Conservation (phyloP, 1,139 yeast species). For the Kodamaea arcana region DNA sequence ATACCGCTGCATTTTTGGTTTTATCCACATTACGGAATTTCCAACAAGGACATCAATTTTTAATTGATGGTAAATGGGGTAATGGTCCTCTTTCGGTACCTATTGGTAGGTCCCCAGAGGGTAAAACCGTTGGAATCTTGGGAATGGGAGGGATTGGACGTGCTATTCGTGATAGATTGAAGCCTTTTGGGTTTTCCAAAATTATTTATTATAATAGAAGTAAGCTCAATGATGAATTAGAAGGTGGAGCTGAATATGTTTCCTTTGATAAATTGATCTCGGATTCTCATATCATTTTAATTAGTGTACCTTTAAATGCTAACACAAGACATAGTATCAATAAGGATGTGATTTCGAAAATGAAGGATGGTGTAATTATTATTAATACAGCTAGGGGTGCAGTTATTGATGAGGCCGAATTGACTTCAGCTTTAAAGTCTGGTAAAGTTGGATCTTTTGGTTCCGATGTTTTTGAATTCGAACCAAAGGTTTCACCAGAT, state of each 20-base stretch:
- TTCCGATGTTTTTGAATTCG: conserved; percentile 79
- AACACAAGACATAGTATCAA: conserved; percentile 59
- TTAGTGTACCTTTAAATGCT: conserved; percentile 60
- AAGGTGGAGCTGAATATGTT: conserved; percentile 53
- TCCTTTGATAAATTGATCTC: conserved; percentile 53
- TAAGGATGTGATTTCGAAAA: conserved; percentile 46
- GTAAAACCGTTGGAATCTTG: conserved; percentile 59
- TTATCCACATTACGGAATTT: conserved; percentile 69
- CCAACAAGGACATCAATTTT: conserved; percentile 41
- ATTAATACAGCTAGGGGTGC: conserved; percentile 76
- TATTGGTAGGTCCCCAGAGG: conserved; percentile 46
- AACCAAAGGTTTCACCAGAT: conserved; percentile 67
- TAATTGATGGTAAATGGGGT: conserved; percentile 60
- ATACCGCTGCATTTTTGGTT: conserved; percentile 64
- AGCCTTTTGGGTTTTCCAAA: conserved; percentile 61
- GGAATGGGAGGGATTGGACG: conserved; percentile 82
- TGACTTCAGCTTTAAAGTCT: conserved; percentile 56
- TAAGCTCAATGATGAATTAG: conserved; percentile 50
- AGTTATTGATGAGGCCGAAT: conserved; percentile 62
- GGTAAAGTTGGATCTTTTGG: conserved; percentile 77
- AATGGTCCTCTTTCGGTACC: conserved; percentile 15
- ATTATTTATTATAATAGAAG: conserved; percentile 60
- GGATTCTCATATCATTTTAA: conserved; percentile 54
- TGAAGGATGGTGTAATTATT: conserved; percentile 62
- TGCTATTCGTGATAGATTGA: conserved; percentile 56